phyloP scores from a whole-genome alignment of 306 rosid genomes.

The Cucurbita pepo region DNA sequence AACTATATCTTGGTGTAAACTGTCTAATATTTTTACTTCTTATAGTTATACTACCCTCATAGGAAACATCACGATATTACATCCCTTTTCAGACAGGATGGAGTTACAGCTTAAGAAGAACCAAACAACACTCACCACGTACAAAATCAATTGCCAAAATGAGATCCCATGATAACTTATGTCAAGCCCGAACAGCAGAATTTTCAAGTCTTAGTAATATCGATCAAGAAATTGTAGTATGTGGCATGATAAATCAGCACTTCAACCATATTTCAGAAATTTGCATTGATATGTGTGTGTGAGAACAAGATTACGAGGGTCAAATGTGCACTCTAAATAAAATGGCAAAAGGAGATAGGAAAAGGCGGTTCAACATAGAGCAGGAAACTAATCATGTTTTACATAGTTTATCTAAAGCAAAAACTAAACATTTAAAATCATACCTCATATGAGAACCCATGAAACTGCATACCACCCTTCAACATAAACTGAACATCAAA shows the following conservation, averaged over 20 bases:
- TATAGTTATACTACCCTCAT: too few relatives aligned
- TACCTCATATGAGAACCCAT: slow-evolving; percentile 79
- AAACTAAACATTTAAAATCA: slow-evolving; percentile 9
- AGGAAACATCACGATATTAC: too few relatives aligned
- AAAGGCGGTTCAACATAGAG: neutral
- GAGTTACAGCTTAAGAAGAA: neutral
- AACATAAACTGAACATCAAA: slow-evolving; percentile 79
- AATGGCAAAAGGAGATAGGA: neutral
- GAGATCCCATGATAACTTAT: neutral
- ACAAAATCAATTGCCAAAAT: neutral
- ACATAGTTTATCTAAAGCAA: neutral
- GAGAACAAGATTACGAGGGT: neutral
- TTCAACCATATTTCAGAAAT: neutral
- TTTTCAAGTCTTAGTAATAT: neutral
- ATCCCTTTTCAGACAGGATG: neutral
- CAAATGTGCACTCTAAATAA: neutral
- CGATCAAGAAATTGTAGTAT: neutral
- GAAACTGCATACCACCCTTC: slow-evolving; percentile 68
- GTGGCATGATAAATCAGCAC: neutral
- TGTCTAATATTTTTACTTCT: too few relatives aligned
- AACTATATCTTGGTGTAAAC: too few relatives aligned
- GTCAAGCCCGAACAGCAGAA: neutral
- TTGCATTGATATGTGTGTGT: neutral
- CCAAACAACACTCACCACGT: neutral
- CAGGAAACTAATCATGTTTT: neutral